Conservation (phyloP, 2,329 filamentous ascomycete species). For the Epichloe baconii region DNA sequence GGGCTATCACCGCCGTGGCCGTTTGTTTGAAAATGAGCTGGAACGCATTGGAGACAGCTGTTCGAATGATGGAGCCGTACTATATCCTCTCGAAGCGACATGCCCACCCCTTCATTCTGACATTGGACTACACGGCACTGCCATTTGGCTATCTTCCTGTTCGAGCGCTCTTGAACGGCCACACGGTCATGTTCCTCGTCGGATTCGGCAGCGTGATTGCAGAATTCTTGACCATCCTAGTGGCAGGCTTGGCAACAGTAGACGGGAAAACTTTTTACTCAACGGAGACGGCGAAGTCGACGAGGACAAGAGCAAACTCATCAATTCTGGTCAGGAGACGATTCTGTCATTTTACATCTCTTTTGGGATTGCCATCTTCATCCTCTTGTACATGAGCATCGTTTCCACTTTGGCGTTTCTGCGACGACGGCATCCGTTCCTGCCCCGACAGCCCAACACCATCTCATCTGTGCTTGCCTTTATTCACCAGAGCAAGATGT, state of each 20-base stretch:
- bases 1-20: conserved; percentile 51
- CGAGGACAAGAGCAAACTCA: conserved; percentile 11
- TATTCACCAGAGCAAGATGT: conserved; percentile 70
- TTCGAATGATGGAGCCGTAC: conserved; percentile 64
- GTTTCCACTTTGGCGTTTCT: conserved; percentile 48
- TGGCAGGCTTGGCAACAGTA: conserved; percentile 51
- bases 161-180: conserved; percentile 47
- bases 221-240: conserved; percentile 59
- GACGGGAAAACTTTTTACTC: conserved; percentile 47
- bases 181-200: conserved; percentile 53
- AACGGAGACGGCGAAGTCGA: conserved; percentile 8
- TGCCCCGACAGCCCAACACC: conserved; percentile 66
- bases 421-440: conserved; percentile 53
- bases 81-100: conserved; percentile 55
- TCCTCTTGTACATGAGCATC: conserved; percentile 51
- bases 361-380: conserved; percentile 45
- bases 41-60: conserved; percentile 54
- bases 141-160: conserved; percentile 54
- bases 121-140: conserved; percentile 60
- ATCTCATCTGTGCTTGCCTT: conserved; percentile 66
- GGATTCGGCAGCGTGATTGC: conserved; percentile 59
- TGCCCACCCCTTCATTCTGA: conserved; percentile 52
- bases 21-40: conserved; percentile 56
- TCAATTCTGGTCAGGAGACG: conserved; percentile 46
- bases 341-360: conserved; percentile 52